Evolutionary conservation across 2,329 filamentous ascomycete species (phyloP), one percentile per base, ranked within the genome.

Genomic region (Acephala macrosclerotiorum): DNA sequence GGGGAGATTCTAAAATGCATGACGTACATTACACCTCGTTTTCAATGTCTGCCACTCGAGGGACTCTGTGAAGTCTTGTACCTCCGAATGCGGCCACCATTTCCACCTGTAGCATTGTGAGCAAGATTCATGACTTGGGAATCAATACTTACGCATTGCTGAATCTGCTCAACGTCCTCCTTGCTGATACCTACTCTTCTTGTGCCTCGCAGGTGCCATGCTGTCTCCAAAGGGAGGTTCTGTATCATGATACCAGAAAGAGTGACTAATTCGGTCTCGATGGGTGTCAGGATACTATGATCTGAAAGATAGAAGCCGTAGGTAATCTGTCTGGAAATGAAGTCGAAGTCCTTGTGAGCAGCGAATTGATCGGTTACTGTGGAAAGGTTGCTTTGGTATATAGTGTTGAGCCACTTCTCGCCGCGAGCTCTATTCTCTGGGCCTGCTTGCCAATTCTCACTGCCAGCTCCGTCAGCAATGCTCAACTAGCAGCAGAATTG

Each of bases 231-330:
- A 0, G 75, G 76, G 20, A 88, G 72, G 64, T 88, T 87, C 72
- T 88, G 86, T 6, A 84, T 84, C 83, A 87, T 85, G 63, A 89
- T 87, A 1, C 81, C 83, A 2, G 80, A 76, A 2, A 87, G 74
- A 1, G 85, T 83, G 0, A 85, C 81, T 9, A 88, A 75, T 70
- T 88, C 82, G 1, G 86, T 87, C 57, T 87, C 85, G 3, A 85
- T 65, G 11, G 83, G 82, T 20, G 82, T 82, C 3, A 88, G 74
- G 11, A 88, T 83, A 68, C 79, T 81, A 29, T 85, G 82, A 72
- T 88, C 85, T 11, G 82, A 83, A 0, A 89, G 80, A 68, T 84
- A 88, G 12, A 88, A 76, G 0, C 86, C 86, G 66, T 88, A 88
- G 0, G 84, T 87, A 65, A 89, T 87, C 61, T 87, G 77, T 20